Evolutionary conservation across 2,329 filamentous ascomycete genomes (phyloP), one percentile per base, ranked within the genome.

Genomic region (Venturiaceae sp.): DNA sequence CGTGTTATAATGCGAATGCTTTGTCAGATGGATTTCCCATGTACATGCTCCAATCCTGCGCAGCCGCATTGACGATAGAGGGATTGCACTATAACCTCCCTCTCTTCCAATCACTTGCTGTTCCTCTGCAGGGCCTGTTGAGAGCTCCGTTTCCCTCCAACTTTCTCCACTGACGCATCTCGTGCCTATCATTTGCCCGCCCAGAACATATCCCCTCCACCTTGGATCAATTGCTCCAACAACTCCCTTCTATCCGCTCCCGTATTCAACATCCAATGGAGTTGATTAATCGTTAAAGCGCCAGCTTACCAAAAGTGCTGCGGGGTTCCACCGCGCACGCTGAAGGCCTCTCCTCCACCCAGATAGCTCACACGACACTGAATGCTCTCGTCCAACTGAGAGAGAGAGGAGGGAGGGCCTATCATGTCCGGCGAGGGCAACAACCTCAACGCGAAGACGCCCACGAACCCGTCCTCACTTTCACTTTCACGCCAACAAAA

Each of bases 211-310:
- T 41, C 37, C 13, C 5, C 2, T 16, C 44, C 8, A 8, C 44
- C 7, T n/a, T n/a, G n/a, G n/a, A n/a, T n/a, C 30, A 54, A 36
- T 30, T 2, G 23, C 28, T 53, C 26, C 50, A 33, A 28, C 52
- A 23, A 36, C 44, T 30, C 26, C 11, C 44, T 16, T 50, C 44
- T n/a, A 32, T 5, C 26, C 13, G 26, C 23, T 30, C 23, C 44
- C 9, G 11, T 11, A 50, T 50, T 50, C 26, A 50, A 50, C 26
- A 50, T 30, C 72, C 69, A 70, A 74, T 74, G 72, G 72, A 72
- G 70, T 66, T 64, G 63, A 63, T 69, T 67, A 70, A 71, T 64
- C 67, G 71, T 66, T 74, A 73, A 68, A 66, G 64, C 67, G 67
- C 65, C 68, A 69, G 37, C 44, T 58, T 28, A 50, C 19, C 30